Evolutionary conservation across 148 eudicot species (phyloP).

Genomic region (Vaccinium myrtillus): DNA sequence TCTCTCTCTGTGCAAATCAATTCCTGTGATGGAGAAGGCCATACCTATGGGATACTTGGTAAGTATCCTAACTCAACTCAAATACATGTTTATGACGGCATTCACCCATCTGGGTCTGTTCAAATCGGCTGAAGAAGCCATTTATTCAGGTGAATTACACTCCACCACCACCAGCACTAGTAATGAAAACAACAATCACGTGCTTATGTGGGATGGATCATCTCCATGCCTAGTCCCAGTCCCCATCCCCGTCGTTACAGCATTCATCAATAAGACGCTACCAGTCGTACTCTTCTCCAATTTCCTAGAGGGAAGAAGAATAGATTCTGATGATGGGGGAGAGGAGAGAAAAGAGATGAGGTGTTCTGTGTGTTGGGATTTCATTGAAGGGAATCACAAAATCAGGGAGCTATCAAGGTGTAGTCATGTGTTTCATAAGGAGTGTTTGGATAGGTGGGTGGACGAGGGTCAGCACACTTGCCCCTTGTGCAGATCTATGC

Average conservation of each 20-base stretch:
- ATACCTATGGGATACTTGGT: neutral
- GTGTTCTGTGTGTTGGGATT: conserved; percentile 27
- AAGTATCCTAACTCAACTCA: neutral
- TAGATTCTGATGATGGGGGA: neutral
- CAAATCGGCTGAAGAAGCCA: neutral
- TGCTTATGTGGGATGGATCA: conserved; percentile 15
- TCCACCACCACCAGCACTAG: no score
- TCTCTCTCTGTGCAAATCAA: no score
- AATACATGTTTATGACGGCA: conserved; percentile 5
- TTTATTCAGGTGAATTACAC: neutral
- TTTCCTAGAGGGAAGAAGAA: neutral
- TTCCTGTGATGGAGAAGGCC: conserved; percentile 3
- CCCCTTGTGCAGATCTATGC: conserved; percentile 43
- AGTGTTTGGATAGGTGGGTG: conserved; percentile 41
- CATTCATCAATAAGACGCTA: conserved; percentile 11
- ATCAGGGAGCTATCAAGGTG: conserved; percentile 35
- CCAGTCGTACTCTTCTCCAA: neutral
- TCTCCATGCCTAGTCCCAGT: conserved; percentile 17
- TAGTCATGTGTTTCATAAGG: conserved; percentile 34
- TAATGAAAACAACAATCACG: neutral
- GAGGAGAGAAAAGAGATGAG: neutral
- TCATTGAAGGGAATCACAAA: conserved; percentile 1
- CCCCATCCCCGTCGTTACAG: conserved; percentile 4
- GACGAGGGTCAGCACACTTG: conserved; percentile 34
- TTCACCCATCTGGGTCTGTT: conserved; percentile 10